These are phyloP conservation scores for Eucalyptus victrix DNA, from an alignment of 345 rosid genomes.

Conservation along the genomic window DNA sequence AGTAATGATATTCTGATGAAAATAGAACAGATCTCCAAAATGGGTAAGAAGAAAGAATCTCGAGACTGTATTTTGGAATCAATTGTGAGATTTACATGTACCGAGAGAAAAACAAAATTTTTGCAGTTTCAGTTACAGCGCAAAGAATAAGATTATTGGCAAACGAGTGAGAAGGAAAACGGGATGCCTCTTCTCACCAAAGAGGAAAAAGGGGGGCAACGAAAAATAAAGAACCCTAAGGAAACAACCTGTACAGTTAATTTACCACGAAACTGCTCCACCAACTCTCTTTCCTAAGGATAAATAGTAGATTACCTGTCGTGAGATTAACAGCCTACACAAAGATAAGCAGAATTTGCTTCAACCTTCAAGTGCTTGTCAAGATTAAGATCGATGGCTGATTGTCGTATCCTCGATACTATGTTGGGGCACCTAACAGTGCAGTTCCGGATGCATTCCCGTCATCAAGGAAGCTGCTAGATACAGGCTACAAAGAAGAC, in stretches of 20 bases:
- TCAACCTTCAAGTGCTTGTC: not conserved
- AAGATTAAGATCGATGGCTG: not conserved
- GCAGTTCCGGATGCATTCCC: slow-evolving; percentile 41
- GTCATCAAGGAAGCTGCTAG: slow-evolving; percentile 55
- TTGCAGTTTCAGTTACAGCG: not conserved
- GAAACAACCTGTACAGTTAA: not conserved
- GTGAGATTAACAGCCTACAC: not conserved
- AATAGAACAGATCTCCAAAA: not conserved
- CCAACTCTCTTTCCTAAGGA: not conserved
- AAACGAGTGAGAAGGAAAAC: slow-evolving; percentile 23
- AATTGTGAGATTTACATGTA: not conserved
- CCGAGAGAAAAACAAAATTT: not conserved
- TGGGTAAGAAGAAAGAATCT: not conserved
- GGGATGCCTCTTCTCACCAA: slow-evolving; percentile 11
- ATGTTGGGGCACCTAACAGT: slow-evolving; percentile 29
- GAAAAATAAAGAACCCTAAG: not conserved
- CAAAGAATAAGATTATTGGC: not conserved
- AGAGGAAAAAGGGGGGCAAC: not conserved
- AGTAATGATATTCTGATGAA: not conserved
- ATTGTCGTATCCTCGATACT: not conserved
- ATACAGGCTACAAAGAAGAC: slow-evolving; percentile 34
- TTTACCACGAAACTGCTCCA: not conserved
- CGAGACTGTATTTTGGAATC: not conserved
- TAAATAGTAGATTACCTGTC: not conserved
- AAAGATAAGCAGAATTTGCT: not conserved